Percentiles rank a stretch among this genome's conserved stretches.
phyloP scores from a whole-genome alignment of 2,329 filamentous ascomycete genomes.

The Grosmannia penicillata region DNA sequence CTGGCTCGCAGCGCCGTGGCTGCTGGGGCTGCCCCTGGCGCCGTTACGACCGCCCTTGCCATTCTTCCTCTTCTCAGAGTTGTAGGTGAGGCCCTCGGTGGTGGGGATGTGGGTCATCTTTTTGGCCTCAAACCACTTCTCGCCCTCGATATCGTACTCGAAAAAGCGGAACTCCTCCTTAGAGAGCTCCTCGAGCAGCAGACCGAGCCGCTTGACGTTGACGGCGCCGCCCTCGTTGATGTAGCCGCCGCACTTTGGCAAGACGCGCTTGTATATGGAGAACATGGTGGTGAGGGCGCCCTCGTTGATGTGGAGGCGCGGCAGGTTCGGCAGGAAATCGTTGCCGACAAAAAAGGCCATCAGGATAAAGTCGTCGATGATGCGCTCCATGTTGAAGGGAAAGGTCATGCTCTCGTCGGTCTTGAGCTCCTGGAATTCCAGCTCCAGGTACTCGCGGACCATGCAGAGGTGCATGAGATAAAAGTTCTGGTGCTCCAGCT shows the following conservation, averaged over 20 bases:
- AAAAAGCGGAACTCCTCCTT: slow-evolving; percentile 89
- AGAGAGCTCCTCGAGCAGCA: slow-evolving; percentile 69
- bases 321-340: slow-evolving; percentile 94
- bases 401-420: slow-evolving; percentile 57
- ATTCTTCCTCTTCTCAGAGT: slow-evolving; percentile 5
- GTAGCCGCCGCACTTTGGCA: slow-evolving; percentile 81
- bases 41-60: neutral
- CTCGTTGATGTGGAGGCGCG: slow-evolving; percentile 95
- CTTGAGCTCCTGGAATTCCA: slow-evolving; percentile 91
- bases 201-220: slow-evolving; percentile 64
- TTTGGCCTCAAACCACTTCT: slow-evolving; percentile 85
- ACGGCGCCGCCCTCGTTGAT: slow-evolving; percentile 93
- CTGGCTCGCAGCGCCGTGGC: no score
- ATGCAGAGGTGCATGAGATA: slow-evolving; percentile 95
- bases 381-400: slow-evolving; percentile 80
- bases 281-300: slow-evolving; percentile 96
- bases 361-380: slow-evolving; percentile 98
- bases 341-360: slow-evolving; percentile 99
- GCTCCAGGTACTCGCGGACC: slow-evolving; percentile 87
- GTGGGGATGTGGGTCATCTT: slow-evolving; percentile 41
- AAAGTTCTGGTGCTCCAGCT: slow-evolving; percentile 97
- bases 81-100: slow-evolving; percentile 32
- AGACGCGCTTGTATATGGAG: slow-evolving; percentile 79
- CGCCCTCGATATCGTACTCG: slow-evolving; percentile 75
- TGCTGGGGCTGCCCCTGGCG: neutral